Percentiles rank a stretch among this genome's conserved stretches.
These are phyloP conservation scores for Trypanosoma caninum DNA, from an alignment of 208 protist species.

Conservation along the genomic window DNA sequence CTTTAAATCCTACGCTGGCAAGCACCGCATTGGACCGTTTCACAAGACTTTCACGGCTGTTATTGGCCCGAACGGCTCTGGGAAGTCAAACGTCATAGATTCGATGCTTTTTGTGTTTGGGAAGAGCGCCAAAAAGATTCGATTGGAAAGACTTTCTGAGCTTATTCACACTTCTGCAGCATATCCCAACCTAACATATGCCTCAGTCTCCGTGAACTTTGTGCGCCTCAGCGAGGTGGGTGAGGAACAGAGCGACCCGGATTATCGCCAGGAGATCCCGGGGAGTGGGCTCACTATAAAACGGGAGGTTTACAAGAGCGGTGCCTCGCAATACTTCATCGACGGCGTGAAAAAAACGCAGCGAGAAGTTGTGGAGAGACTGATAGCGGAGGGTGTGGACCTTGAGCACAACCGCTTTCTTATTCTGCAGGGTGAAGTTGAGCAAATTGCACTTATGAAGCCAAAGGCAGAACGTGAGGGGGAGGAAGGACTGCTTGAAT, in stretches of 20 bases:
- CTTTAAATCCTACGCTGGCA: constrained; percentile 99
- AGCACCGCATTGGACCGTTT: constrained; percentile 98
- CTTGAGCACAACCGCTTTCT: constrained; percentile 99
- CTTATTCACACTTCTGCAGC: constrained; percentile 99
- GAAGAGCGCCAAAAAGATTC: constrained; percentile 96
- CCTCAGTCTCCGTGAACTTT: constrained; percentile 98
- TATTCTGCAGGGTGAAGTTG: constrained; percentile 99
- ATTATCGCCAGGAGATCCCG: constrained; percentile 86
- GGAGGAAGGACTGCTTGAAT: constrained; percentile 99
- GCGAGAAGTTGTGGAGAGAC: constrained; percentile 82
- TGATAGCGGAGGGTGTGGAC: constrained; percentile 97
- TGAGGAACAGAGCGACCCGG: constrained; percentile 61
- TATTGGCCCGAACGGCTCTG: constrained; percentile 99
- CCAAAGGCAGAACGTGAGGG: constrained; percentile 96
- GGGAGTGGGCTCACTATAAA: constrained; percentile 93
- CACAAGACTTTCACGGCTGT: constrained; percentile 99
- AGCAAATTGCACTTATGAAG: constrained; percentile 99
- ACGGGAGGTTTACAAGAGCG: constrained; percentile 89
- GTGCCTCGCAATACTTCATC: constrained; percentile 96
- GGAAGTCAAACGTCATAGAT: constrained; percentile 99
- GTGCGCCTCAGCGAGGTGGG: constrained; percentile 82
- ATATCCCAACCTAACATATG: constrained; percentile 88
- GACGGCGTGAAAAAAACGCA: constrained; percentile 64
- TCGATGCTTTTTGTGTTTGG: constrained; percentile 99
- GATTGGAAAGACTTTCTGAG: constrained; percentile 96